Evolutionary conservation across 2,329 filamentous ascomycete genomes (phyloP).

Genomic region (Xylaria multiplex): DNA sequence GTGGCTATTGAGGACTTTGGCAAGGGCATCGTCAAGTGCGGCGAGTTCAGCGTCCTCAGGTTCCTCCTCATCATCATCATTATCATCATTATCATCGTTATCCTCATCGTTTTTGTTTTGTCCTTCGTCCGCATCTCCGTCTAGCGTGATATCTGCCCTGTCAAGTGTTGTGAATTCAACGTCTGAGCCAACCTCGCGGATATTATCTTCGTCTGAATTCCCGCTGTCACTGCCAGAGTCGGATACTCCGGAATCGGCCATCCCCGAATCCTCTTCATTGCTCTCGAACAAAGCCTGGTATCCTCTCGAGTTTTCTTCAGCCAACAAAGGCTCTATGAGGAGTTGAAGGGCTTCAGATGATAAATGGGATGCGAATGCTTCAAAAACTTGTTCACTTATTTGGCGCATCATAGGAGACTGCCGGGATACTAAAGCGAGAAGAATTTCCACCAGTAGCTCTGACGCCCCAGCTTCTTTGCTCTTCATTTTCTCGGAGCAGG

Average conservation of each 20-base stretch:
- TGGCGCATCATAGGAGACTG: slow-evolving; percentile 86
- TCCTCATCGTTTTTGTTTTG: slow-evolving; percentile 56
- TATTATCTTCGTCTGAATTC: slow-evolving; percentile 55
- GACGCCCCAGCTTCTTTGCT: slow-evolving; percentile 67
- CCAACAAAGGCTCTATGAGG: slow-evolving; percentile 74
- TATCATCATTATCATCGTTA: slow-evolving; percentile 51
- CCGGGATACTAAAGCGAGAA: slow-evolving; percentile 89
- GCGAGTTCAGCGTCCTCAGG: slow-evolving; percentile 57
- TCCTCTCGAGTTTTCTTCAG: slow-evolving; percentile 83
- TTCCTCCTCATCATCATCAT: slow-evolving; percentile 55
- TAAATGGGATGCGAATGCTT: slow-evolving; percentile 79
- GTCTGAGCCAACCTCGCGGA: slow-evolving; percentile 52
- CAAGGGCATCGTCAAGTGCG: slow-evolving; percentile 77
- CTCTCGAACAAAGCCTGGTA: slow-evolving; percentile 87
- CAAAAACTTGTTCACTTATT: slow-evolving; percentile 88
- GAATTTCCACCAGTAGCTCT: slow-evolving; percentile 82
- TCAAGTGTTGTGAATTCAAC: slow-evolving; percentile 55
- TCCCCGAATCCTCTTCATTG: slow-evolving; percentile 69
- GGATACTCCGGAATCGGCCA: slow-evolving; percentile 56
- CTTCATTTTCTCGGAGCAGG: slow-evolving; percentile 75
- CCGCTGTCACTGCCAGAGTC: slow-evolving; percentile 55
- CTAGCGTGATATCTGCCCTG: slow-evolving; percentile 54
- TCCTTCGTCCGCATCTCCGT: slow-evolving; percentile 54
- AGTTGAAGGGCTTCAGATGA: slow-evolving; percentile 76
- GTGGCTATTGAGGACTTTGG: slow-evolving; percentile 79